Conservation (phyloP, 176 grass and related monocot genomes). For the Saccharum officinarum region DNA sequence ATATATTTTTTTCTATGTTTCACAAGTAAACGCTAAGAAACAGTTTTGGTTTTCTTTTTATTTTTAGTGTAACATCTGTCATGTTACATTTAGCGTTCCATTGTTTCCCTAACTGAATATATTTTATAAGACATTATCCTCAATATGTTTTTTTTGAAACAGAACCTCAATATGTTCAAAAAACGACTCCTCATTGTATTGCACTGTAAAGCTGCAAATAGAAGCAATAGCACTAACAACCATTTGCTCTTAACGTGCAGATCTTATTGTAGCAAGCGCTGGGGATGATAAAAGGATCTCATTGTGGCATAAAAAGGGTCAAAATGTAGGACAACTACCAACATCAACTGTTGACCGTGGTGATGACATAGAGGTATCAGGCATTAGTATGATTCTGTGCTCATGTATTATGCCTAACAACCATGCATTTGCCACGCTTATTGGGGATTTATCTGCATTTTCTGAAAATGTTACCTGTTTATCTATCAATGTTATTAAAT, state of each 20-base stretch:
- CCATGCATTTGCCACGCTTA: background rate
- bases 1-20: background rate
- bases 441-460: background rate
- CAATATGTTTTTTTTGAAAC: background rate
- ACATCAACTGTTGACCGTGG: slow-evolving; percentile 67
- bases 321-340: slow-evolving; percentile 78
- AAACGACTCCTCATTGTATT: slow-evolving; percentile 14
- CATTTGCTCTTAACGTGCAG: slow-evolving; percentile 52
- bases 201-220: slow-evolving; percentile 20
- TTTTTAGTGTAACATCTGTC: background rate
- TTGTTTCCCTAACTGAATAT: background rate
- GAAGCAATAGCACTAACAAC: background rate
- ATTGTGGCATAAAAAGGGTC: slow-evolving; percentile 90
- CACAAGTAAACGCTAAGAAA: background rate
- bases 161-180: background rate
- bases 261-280: slow-evolving; percentile 88
- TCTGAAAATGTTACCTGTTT: background rate
- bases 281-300: slow-evolving; percentile 98
- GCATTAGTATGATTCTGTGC: slow-evolving; percentile 32
- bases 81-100: background rate
- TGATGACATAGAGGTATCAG: slow-evolving; percentile 82
- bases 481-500: background rate
- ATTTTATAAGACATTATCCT: background rate
- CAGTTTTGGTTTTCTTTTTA: background rate
- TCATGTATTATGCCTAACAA: background rate